Percentiles rank a stretch among this genome's conserved stretches.
Conservation (phyloP, 1,284 basidiomycete genomes). For the Apiotrichum sp. region DNA sequence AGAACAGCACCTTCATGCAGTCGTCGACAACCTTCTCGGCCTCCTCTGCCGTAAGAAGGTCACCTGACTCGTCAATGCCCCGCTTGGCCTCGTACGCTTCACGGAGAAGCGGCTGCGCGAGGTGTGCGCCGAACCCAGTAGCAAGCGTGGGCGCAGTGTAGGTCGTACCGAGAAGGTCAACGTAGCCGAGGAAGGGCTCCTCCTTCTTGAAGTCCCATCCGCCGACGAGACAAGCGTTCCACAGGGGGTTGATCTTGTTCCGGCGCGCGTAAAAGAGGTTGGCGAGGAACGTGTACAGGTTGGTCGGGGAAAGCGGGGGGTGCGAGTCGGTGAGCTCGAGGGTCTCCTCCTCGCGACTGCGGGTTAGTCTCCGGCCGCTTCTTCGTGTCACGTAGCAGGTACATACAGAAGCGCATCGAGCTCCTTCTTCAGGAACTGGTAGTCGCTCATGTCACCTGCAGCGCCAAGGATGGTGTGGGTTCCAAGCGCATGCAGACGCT, state of each 20-base stretch:
- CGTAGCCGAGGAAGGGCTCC: constrained; percentile 76
- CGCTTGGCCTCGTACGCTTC: constrained; percentile 55
- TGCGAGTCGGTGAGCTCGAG: constrained; percentile 70
- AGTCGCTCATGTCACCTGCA: constrained; percentile 96
- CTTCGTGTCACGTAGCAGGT: no score
- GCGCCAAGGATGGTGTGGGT: constrained; percentile 79
- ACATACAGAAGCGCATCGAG: constrained; percentile 44
- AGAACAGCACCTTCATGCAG: constrained; percentile 91
- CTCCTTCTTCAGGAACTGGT: constrained; percentile 81
- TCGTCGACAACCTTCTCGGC: constrained; percentile 75
- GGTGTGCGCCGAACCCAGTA: constrained; percentile 91
- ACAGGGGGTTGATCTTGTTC: constrained; percentile 85
- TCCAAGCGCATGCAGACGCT: constrained; percentile 79
- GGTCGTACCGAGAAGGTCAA: constrained; percentile 94
- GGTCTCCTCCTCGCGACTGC: constrained; percentile 59
- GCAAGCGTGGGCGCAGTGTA: constrained; percentile 92
- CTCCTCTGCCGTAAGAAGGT: constrained; percentile 68
- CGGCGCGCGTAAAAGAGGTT: constrained; percentile 87
- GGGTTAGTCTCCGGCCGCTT: background rate
- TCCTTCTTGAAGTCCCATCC: constrained; percentile 71
- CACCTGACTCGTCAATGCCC: constrained; percentile 70
- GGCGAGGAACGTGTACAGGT: constrained; percentile 89
- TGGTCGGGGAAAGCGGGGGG: constrained; percentile 67
- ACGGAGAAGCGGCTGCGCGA: constrained; percentile 87
- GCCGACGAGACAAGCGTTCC: constrained; percentile 94